A percentile compares a stretch with the other conserved stretches of the same genome.
Conservation (phyloP, 1,284 basidiomycete genomes). For the Fomitopsis palustris region DNA sequence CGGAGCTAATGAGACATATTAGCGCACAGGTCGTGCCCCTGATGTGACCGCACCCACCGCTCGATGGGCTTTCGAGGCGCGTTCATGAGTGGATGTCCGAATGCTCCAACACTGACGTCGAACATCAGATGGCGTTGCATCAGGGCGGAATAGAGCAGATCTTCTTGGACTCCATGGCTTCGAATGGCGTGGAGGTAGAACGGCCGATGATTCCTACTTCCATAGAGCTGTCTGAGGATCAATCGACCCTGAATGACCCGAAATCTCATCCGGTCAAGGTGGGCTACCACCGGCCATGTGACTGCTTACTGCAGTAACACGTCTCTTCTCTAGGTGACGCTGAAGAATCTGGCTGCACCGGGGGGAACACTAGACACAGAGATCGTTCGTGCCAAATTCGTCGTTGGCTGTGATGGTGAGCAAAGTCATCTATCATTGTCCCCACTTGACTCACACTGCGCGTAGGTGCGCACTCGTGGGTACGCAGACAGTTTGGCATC, state of each 20-base stretch:
- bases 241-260: conserved; percentile 36
- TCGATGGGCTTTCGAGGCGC: conserved; percentile 64
- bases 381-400: conserved; percentile 49
- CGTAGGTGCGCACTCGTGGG: conserved; percentile 70
- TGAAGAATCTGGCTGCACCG: conserved; percentile 29
- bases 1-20: not conserved
- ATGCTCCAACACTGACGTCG: not conserved
- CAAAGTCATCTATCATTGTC: not conserved
- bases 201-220: conserved; percentile 53
- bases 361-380: conserved; percentile 33
- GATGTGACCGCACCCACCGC: conserved; percentile 52
- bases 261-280: conserved; percentile 57
- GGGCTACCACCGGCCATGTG: not conserved
- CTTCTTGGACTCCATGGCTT: conserved; percentile 60
- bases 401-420: conserved; percentile 54
- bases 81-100: not conserved
- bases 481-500: conserved; percentile 63
- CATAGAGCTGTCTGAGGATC: conserved; percentile 47
- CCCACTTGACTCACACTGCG: not conserved
- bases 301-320: not conserved
- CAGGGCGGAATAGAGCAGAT: conserved; percentile 73
- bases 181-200: conserved; percentile 48
- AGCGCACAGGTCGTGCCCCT: conserved; percentile 60
- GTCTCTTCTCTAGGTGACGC: conserved; percentile 26
- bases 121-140: conserved; percentile 56